These are phyloP conservation scores for Lactarius akahatsu DNA, from an alignment of 768 basidiomycete species.

Conservation along the genomic window DNA sequence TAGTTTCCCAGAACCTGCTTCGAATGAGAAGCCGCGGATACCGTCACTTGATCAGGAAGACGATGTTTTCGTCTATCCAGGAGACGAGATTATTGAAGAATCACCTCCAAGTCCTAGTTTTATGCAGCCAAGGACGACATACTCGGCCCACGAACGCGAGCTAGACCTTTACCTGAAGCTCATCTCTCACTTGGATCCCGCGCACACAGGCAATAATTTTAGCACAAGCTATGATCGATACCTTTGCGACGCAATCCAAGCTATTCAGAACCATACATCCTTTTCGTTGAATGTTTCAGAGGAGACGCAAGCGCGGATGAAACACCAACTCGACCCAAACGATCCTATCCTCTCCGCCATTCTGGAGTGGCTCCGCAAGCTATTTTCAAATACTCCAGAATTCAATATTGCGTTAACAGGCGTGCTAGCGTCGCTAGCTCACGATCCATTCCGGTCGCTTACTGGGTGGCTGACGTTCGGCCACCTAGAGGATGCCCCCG, in stretches of 20 bases:
- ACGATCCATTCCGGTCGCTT: constrained; percentile 83
- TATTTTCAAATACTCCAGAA: constrained; percentile 85
- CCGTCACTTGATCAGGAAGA: constrained; percentile 33
- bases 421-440: constrained; percentile 71
- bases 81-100: constrained; percentile 26
- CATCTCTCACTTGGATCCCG: constrained; percentile 74
- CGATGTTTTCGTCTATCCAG: constrained; percentile 52
- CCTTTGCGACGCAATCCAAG: constrained; percentile 67
- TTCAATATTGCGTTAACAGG: constrained; percentile 88
- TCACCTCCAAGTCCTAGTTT: constrained; percentile 36
- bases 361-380: constrained; percentile 67
- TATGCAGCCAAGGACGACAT: constrained; percentile 67
- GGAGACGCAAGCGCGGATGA: constrained; percentile 43
- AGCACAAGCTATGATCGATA: constrained; percentile 87
- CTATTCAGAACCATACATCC: constrained; percentile 64
- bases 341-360: constrained; percentile 73
- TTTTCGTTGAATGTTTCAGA: constrained; percentile 50
- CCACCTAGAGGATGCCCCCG: constrained; percentile 39
- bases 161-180: constrained; percentile 77
- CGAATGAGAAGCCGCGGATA: constrained; percentile 10
- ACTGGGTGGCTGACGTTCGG: constrained; percentile 86
- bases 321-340: constrained; percentile 76
- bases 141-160: constrained; percentile 80
- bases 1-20: constrained; percentile 61
- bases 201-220: constrained; percentile 66